Base-by-base conservation (phyloP, 257 asterid species). In the Nicotiana undulata region DNA sequence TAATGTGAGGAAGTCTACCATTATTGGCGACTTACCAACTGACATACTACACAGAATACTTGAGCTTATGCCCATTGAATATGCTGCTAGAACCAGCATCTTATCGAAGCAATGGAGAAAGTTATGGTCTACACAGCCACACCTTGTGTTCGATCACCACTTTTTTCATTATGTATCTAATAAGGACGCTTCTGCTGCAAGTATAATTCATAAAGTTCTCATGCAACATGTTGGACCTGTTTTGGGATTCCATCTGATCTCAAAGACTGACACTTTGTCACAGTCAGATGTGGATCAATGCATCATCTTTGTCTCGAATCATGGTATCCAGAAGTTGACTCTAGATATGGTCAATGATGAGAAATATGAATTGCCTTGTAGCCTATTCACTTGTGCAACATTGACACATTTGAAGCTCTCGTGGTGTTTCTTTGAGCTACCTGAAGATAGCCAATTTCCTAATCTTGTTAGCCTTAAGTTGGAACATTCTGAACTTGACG, bases 241-340 rank as follows among this genome's bases (percentile, higher is more conserved):
- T 40, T 4, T 12, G 1, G 51, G 26, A 20, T 9, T 70, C 24
- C 16, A 37, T 20, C 26, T 70, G 0, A 51, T 51, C 55, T 51
- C 55, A 1, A 10, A 3, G 4, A 1, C 0, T 3, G 0, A 51
- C 4, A 0, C 0, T 0, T 3, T 51, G 17, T 0, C 51, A 66
- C 29, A 53, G 9, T 77, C 77, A n/a, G 85, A 63, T 49, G 11
- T 76, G 6, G 59, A 82, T 18, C 34, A 37, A 6, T 56, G 26
- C 60, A 49, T 82, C 5, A n/a, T 53, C 6, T 32, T 76, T 4
- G 12, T 74, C 24, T 22, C 58, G 0, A n/a, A 56, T 9, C 34
- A 60, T 26, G 51, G 61, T 22, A 40, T 74, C 0, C 7, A 64
- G 3, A 64, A 31, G 24, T 12, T 64, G 24, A 31, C 74, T 64